Evolutionary conservation across 129 eudicot genomes (phyloP).

Genomic region (Chrysanthemum makinoi): DNA sequence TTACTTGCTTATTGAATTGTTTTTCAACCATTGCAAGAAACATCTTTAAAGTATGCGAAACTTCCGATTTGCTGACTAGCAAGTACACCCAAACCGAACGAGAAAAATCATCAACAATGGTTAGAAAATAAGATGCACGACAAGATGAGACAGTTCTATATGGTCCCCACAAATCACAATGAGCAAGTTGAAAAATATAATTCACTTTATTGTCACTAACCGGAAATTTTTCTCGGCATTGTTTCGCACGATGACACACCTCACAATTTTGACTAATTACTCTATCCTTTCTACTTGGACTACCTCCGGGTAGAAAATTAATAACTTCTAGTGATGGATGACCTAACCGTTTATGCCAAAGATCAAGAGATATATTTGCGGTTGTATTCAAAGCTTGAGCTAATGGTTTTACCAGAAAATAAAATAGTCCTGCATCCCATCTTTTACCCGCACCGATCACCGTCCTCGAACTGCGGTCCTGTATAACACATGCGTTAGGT

Average conservation of each 20-base stretch:
- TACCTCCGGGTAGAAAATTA: neutral
- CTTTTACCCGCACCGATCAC: conserved; percentile 13
- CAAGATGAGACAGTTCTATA: neutral
- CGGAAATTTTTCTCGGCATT: neutral
- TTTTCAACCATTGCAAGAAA: neutral
- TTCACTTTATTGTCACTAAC: conserved; percentile 1
- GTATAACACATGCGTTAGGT: too few species aligned
- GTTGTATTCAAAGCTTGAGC: neutral
- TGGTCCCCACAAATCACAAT: conserved; percentile 16
- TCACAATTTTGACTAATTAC: neutral
- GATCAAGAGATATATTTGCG: neutral
- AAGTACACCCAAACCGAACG: conserved; percentile 11
- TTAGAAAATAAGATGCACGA: neutral
- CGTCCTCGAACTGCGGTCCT: neutral
- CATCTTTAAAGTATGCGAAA: neutral
- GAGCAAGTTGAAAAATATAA: neutral
- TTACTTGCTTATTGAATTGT: conserved; percentile 1
- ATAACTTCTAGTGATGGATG: conserved; percentile 11
- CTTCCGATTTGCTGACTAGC: conserved; percentile 8
- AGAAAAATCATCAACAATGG: neutral
- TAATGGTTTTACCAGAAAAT: neutral
- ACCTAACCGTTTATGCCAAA: conserved; percentile 4
- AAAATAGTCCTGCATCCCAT: neutral
- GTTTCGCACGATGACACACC: neutral
- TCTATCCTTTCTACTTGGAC: neutral